Evolutionary conservation across 768 basidiomycete genomes (phyloP).

Genomic region (Collybia sordida): DNA sequence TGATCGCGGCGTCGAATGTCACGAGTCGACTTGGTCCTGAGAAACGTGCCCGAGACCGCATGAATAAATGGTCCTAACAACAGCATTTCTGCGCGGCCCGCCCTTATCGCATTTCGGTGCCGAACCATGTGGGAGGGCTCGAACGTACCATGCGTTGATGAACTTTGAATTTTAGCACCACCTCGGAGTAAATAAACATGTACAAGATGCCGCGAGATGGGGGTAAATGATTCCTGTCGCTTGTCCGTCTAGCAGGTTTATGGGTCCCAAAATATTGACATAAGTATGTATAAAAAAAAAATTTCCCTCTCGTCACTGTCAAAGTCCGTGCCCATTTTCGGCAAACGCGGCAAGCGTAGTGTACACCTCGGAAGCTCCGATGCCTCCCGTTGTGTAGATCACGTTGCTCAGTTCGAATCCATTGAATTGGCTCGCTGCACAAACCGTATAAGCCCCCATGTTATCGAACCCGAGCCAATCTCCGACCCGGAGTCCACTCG

Average conservation of each 20-base stretch:
- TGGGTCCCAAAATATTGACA: neutral
- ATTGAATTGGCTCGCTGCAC: constrained; percentile 95
- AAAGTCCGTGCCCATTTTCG: constrained; percentile 37
- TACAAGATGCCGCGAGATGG: neutral
- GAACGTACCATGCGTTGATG: constrained; percentile 22
- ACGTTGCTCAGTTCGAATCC: constrained; percentile 83
- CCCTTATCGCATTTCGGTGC: constrained; percentile 32
- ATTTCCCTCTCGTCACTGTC: constrained; percentile 8
- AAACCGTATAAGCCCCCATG: constrained; percentile 99
- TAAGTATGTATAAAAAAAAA: constrained; percentile 8
- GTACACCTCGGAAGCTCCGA: constrained; percentile 51
- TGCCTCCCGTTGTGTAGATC: constrained; percentile 71
- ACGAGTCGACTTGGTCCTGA: constrained; percentile 28
- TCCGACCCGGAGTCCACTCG: constrained; percentile 75
- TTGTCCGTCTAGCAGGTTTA: neutral
- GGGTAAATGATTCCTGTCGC: neutral
- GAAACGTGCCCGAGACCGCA: constrained; percentile 33
- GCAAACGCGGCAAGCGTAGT: constrained; percentile 50
- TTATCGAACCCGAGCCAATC: constrained; percentile 98
- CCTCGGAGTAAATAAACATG: too few relatives aligned
- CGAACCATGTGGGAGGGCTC: constrained; percentile 21
- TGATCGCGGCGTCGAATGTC: constrained; percentile 32
- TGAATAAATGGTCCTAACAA: constrained; percentile 21
- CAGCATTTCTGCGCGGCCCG: constrained; percentile 17
- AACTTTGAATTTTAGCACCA: constrained; percentile 16